These are phyloP conservation scores for Puccinia novopanici DNA, from an alignment of 1,284 basidiomycete species.

Conservation along the genomic window DNA sequence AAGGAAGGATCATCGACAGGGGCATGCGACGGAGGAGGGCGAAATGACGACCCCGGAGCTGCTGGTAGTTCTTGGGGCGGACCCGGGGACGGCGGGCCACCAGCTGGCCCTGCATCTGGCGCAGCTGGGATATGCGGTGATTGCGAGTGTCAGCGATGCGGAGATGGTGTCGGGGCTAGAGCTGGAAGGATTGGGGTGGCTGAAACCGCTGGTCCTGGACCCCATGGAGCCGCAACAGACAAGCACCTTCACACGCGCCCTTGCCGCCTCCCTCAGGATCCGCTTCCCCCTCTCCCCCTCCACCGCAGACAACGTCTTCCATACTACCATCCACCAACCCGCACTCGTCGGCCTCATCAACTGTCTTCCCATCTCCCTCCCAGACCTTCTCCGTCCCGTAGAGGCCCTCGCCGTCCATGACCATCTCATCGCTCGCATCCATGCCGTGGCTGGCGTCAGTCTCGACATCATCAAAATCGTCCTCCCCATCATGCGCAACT, in stretches of 20 bases:
- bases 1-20: neutral
- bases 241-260: slow-evolving; percentile 16
- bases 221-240: neutral
- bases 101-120: slow-evolving; percentile 38
- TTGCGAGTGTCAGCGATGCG: slow-evolving; percentile 22
- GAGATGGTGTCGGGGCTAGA: slow-evolving; percentile 3
- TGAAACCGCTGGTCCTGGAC: slow-evolving; percentile 43
- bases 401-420: slow-evolving; percentile 14
- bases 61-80: slow-evolving; percentile 31
- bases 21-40: neutral
- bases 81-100: slow-evolving; percentile 17
- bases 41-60: slow-evolving; percentile 7
- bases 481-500: slow-evolving; percentile 47
- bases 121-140: slow-evolving; percentile 2
- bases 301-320: neutral
- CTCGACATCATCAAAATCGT: slow-evolving; percentile 38
- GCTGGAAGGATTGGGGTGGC: slow-evolving; percentile 12
- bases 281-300: slow-evolving; percentile 12
- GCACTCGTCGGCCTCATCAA: slow-evolving; percentile 34
- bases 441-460: neutral
- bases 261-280: slow-evolving; percentile 13
- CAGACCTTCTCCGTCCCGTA: slow-evolving; percentile 11
- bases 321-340: neutral
- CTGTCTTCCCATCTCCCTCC: slow-evolving; percentile 29
- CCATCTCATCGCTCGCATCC: slow-evolving; percentile 13